Percentiles rank a stretch among this genome's conserved stretches.
Conservation (phyloP, 345 rosid species). For the Noccaea bulbosa region DNA sequence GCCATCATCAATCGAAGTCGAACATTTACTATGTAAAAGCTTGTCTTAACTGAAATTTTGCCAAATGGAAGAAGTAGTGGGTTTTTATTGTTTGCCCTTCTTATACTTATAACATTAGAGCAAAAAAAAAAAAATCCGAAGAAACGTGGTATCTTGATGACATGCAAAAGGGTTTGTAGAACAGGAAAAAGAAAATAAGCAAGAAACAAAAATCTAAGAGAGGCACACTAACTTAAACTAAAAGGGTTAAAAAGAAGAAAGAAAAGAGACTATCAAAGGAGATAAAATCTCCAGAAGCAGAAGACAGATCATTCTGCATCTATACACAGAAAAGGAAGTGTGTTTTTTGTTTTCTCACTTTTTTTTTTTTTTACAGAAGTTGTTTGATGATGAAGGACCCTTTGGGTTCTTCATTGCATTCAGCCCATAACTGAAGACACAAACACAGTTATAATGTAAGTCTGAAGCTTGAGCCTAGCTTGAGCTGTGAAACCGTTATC, state of each 20-base stretch:
- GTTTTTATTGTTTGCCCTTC: neutral
- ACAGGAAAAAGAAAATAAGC: conserved; percentile 1
- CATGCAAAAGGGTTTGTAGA: conserved; percentile 11
- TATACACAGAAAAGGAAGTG: conserved; percentile 27
- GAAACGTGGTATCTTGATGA: conserved; percentile 19
- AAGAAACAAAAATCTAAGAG: conserved; percentile 18
- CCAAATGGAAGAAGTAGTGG: conserved; percentile 13
- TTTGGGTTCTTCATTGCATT: conserved; percentile 32
- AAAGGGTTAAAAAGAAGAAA: conserved; percentile 3
- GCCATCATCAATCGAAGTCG: neutral
- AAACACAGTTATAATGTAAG: neutral
- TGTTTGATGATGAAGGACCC: conserved; percentile 33
- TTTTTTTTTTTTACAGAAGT: conserved; percentile 29
- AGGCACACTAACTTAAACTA: conserved; percentile 19
- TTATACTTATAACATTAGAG: neutral
- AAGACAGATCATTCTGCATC: conserved; percentile 35
- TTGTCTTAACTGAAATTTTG: conserved; percentile 29
- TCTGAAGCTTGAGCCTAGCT: conserved; percentile 20
- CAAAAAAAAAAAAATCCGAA: neutral
- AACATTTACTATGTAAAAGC: conserved; percentile 1
- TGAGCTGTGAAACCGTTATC: conserved; percentile 22
- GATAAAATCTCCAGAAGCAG: conserved; percentile 28
- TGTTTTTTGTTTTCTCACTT: conserved; percentile 22
- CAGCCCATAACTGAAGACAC: conserved; percentile 23
- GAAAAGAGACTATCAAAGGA: conserved; percentile 14